phyloP scores from a whole-genome alignment of 768 basidiomycete genomes.

The Pleurotus giganteus region DNA sequence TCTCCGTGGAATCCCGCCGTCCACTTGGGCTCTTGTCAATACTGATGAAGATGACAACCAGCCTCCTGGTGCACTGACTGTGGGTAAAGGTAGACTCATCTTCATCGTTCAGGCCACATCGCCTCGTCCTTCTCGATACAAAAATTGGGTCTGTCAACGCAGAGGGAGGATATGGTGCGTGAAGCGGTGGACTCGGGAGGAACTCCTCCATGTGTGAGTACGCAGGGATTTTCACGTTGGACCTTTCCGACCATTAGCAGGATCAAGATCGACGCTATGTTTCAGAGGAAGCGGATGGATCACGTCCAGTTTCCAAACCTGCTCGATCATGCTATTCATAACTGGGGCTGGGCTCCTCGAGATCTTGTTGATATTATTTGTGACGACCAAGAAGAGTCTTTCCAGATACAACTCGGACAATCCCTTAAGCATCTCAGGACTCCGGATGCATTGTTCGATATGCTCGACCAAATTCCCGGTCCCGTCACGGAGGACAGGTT shows the following conservation, averaged over 20 bases:
- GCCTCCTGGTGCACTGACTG: not conserved
- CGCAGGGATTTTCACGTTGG: not conserved
- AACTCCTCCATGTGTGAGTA: slow-evolving; percentile 1
- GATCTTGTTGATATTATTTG: not conserved
- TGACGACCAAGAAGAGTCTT: not conserved
- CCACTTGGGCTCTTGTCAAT: slow-evolving; percentile 1
- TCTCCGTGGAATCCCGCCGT: not conserved
- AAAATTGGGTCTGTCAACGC: not conserved
- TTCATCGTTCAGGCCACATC: slow-evolving; percentile 1
- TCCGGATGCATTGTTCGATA: too few relatives aligned
- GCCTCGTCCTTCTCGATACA: not conserved
- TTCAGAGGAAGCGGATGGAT: not conserved
- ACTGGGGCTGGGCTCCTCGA: slow-evolving; percentile 1
- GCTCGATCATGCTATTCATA: not conserved
- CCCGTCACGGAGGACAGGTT: not conserved
- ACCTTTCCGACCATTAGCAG: not conserved
- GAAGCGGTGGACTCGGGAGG: not conserved
- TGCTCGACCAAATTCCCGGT: not conserved
- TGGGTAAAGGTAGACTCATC: not conserved
- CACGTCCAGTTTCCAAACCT: not conserved
- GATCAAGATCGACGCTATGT: not conserved
- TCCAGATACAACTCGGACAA: not conserved
- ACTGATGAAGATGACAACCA: not conserved
- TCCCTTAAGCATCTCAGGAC: not conserved
- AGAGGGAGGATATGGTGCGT: not conserved